Evolutionary conservation across 176 grass and related monocot genomes (phyloP).

Genomic region (Cymbopogon citratus): DNA sequence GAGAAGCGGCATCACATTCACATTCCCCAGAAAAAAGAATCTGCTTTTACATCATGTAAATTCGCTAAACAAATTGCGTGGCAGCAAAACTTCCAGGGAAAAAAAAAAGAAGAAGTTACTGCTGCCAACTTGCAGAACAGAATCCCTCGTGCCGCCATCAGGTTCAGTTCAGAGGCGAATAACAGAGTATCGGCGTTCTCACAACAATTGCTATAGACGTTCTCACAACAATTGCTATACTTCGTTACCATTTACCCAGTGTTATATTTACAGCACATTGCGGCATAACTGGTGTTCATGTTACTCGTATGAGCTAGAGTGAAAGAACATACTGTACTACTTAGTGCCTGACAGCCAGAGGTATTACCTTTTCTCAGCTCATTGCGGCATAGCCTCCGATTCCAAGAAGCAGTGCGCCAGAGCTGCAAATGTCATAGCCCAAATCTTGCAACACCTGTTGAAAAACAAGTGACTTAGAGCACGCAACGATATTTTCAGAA

Average conservation of each 20-base stretch:
- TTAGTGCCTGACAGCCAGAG: not conserved
- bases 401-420: slow-evolving; percentile 43
- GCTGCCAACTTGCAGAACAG: not conserved
- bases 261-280: not conserved
- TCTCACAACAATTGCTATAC: not conserved
- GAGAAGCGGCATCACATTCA: slow-evolving; percentile 38
- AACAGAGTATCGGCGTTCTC: no score
- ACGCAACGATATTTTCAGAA: not conserved
- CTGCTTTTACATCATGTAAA: not conserved
- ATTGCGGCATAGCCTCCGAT: slow-evolving; percentile 43
- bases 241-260: not conserved
- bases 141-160: not conserved
- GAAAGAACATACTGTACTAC: not conserved
- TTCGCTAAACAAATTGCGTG: not conserved
- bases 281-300: not conserved
- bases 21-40: not conserved
- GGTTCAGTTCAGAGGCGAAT: not conserved
- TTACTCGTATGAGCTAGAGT: not conserved
- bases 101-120: not conserved
- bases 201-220: no score
- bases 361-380: not conserved
- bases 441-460: slow-evolving; percentile 45
- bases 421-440: slow-evolving; percentile 47
- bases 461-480: not conserved
- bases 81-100: not conserved